Conservation (phyloP, 2,329 filamentous ascomycete species). For the Pseudogymnoascus sp. region DNA sequence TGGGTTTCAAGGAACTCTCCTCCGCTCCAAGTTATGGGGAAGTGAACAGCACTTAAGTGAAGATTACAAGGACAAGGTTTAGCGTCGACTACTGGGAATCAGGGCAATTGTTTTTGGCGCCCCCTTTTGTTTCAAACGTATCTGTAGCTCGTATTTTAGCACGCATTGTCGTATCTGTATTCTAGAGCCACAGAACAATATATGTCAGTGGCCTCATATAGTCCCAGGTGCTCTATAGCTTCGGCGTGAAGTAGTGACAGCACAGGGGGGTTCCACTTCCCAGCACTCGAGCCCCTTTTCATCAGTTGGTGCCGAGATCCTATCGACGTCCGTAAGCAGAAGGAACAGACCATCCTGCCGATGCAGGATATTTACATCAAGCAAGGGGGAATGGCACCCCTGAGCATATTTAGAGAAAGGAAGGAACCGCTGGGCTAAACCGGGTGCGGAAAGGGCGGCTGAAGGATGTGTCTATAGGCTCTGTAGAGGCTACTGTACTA, state of each 20-base stretch:
- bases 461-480: not conserved
- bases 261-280: not conserved
- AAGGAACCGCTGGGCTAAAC: constrained; percentile 29
- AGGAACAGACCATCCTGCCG: not conserved
- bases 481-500: not conserved
- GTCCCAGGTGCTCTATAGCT: not conserved
- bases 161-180: not conserved
- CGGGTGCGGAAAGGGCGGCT: constrained; percentile 26
- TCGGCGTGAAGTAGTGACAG: not conserved
- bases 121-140: not conserved
- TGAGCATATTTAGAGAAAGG: constrained; percentile 19
- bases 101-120: not conserved
- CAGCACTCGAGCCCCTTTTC: not conserved
- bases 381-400: constrained; percentile 26
- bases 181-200: not conserved
- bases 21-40: not conserved
- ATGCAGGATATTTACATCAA: constrained; percentile 12
- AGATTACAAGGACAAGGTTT: not conserved
- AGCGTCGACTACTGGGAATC: not conserved
- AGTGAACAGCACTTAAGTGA: not conserved
- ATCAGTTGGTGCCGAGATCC: not conserved
- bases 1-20: not conserved
- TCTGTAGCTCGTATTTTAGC: not conserved
- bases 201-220: not conserved
- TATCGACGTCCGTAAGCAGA: not conserved